phyloP scores from a whole-genome alignment of 441 rosid species.

The Adansonia rubrostipa region DNA sequence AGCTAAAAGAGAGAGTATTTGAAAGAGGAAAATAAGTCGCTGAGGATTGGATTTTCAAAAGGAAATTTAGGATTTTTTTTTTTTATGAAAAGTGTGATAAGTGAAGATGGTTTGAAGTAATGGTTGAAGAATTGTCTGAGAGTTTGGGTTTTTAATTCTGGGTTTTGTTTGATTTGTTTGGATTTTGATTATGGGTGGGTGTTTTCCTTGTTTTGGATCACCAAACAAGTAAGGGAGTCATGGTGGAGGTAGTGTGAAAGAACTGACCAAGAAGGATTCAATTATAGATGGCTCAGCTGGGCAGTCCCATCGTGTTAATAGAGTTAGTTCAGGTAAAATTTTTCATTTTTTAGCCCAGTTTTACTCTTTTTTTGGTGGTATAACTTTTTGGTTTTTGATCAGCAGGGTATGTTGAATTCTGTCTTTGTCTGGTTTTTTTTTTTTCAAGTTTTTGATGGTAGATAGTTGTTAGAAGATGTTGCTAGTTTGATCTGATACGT shows the following conservation, averaged over 20 bases:
- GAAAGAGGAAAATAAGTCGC: slow-evolving; percentile 33
- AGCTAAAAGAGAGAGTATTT: slow-evolving; percentile 19
- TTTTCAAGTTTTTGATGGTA: slow-evolving; percentile 30
- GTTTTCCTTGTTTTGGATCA: slow-evolving; percentile 96
- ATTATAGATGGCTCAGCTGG: slow-evolving; percentile 74
- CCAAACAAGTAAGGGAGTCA: slow-evolving; percentile 61
- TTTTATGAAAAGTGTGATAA: background rate
- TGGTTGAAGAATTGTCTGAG: slow-evolving; percentile 30
- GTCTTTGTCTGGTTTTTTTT: slow-evolving; percentile 33
- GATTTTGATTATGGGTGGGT: slow-evolving; percentile 74
- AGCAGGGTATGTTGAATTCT: slow-evolving; percentile 42
- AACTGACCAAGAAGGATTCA: slow-evolving; percentile 69
- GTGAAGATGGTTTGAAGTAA: background rate
- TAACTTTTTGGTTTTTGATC: slow-evolving; percentile 26
- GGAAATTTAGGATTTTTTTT: slow-evolving; percentile 23
- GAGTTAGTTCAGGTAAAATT: slow-evolving; percentile 69
- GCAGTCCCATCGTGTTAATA: slow-evolving; percentile 65
- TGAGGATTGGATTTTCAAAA: slow-evolving; percentile 32
- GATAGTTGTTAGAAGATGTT: slow-evolving; percentile 33
- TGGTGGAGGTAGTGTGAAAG: slow-evolving; percentile 50
- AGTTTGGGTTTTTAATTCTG: slow-evolving; percentile 39
- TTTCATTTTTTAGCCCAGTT: slow-evolving; percentile 2
- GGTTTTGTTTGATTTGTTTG: slow-evolving; percentile 33
- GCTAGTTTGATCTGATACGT: slow-evolving; percentile 48
- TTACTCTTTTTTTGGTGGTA: background rate